Base-by-base conservation (phyloP, 2,329 filamentous ascomycete genomes). In the Aspergillus bombycis region DNA sequence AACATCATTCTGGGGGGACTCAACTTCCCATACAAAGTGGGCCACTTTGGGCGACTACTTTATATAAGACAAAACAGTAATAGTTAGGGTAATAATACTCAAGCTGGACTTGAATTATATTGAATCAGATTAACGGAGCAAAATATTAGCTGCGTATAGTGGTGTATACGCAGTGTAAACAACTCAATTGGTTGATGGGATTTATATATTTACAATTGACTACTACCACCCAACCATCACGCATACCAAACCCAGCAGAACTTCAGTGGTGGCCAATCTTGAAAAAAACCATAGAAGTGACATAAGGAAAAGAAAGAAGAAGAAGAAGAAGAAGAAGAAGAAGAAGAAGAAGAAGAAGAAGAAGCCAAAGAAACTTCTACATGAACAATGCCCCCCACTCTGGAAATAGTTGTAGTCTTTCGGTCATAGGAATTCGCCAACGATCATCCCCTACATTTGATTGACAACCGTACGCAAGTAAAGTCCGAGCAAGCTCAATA, bases 1-100 rank as follows among this genome's bases (percentile, higher is more conserved):
- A 65, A 65, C 62, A 58, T 63, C 14, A 46, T 63, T 68, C 57
- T 45, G 59, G 65, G 65, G 68, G 63, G 19, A 57, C 10, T n/a
- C 1, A 54, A 55, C 60, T 26, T 57, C 61, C 57, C 67, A 70
- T 69, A 68, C 65, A 68, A 67, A 70, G 65, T 69, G 66, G 63
- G 66, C 67, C 63, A 50, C 9, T 58, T 43, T 52, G 23, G 34
- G 16, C 34, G 6, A 36, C 34, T 36, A 36, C 2, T 16, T 36
- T 36, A 36, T 16, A 14, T 36, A 14, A 14, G 34, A 14, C 34
- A 36, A 16, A 16, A 6, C 14, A 57, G 26, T 36, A 4, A 28
- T 23, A 8, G 0, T 23, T 4, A 41, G 19, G 19, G 19, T 38
- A 16, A 9, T 41, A 14, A 14, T 16, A 36, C 14, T 14, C 12